Base-by-base conservation (phyloP, 2,329 filamentous ascomycete genomes). In the Fusarium marasasianum region DNA sequence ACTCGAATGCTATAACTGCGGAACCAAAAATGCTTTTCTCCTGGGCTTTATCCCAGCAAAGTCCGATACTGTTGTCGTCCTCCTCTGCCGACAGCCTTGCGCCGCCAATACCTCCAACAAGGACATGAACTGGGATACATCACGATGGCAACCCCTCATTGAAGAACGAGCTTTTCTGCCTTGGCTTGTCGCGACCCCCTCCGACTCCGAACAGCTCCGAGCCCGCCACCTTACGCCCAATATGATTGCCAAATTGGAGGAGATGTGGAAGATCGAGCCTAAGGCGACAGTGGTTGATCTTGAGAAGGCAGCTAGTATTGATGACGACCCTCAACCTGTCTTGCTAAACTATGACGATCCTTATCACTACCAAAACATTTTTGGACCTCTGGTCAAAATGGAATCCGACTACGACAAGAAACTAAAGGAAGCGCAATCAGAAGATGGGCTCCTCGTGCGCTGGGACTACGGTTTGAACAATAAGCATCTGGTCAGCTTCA, bases 61-160 rank as follows among this genome's bases (percentile, higher is more conserved):
- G 82, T 98, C 96, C 17, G 97, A 99, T 80, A 98, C 96, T 0
- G 96, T 99, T 35, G 97, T 99, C 13, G 96, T 99, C 31, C 90
- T 99, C 50, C 89, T 99, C 43, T 99, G 96, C 82, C 95, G 96
- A 70, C 96, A 98, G 83, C 96, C 96, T 53, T 99, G 96, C 83
- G 96, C 96, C 40, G 93, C 96, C 35, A 96, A 94, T 85, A 93
- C 95, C 4, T 98, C 96, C 40, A 96, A 94, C 75, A 99, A 99
- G 84, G 96, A 99, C 80, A 98, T 99, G 95, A 99, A 96, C 82
- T 99, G 96, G 96, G 96, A 99, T 82, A 97, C 95, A 11, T 97
- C 96, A 33, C 91, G 95, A 80, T 99, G 96, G 96, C 95, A 98
- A 82, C 96, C 96, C 18, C 87, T 99, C 66, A 98, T 99, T 74